Conservation (phyloP, 2,329 filamentous ascomycete species). For the Colletotrichum shisoi region DNA sequence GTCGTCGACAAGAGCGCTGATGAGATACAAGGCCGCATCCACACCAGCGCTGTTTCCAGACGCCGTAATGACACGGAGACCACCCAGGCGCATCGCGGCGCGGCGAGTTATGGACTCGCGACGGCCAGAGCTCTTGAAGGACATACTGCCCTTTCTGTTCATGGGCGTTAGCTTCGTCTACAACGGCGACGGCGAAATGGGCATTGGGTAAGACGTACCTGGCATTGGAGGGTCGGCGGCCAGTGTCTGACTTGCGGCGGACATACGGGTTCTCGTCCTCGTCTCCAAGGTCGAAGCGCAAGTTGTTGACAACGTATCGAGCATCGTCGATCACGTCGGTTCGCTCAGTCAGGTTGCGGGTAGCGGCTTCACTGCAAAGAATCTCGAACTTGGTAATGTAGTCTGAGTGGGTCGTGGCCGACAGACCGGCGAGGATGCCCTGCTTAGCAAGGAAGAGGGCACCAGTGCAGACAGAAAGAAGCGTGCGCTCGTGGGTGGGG, state of each 20-base stretch:
- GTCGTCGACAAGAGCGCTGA: constrained; percentile 81
- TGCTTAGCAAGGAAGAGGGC: constrained; percentile 78
- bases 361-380: constrained; percentile 76
- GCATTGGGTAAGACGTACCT: constrained; percentile 55
- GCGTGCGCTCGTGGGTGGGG: constrained; percentile 79
- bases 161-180: constrained; percentile 14
- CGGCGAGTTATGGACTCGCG: constrained; percentile 83
- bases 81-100: constrained; percentile 75
- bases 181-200: neutral
- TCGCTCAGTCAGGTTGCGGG: constrained; percentile 74
- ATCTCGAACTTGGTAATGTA: constrained; percentile 82
- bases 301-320: constrained; percentile 90
- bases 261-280: constrained; percentile 86
- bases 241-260: constrained; percentile 74
- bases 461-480: constrained; percentile 82
- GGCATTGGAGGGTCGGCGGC: constrained; percentile 67
- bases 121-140: constrained; percentile 78
- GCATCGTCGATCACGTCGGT: constrained; percentile 83
- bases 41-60: constrained; percentile 81
- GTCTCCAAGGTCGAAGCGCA: constrained; percentile 83
- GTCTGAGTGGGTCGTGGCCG: constrained; percentile 84
- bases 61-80: constrained; percentile 77
- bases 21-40: constrained; percentile 84
- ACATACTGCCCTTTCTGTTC: constrained; percentile 80
- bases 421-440: constrained; percentile 79